Base-by-base conservation (phyloP, 2,329 filamentous ascomycete genomes). In the Curvularia verruculosa region DNA sequence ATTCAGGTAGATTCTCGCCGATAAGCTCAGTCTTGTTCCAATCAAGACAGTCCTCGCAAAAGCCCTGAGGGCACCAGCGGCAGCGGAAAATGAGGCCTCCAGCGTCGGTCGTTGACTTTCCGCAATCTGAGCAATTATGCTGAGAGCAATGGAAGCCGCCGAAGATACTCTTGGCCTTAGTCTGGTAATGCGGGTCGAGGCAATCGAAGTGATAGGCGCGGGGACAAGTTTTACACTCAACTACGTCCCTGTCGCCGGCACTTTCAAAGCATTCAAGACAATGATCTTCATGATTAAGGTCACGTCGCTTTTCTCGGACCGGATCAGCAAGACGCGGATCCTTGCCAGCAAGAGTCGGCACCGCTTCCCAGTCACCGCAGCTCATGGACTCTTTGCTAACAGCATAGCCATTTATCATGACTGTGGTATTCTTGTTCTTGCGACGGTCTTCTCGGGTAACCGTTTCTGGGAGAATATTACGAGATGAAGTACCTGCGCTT, bases 1-100 rank as follows among this genome's bases (percentile, higher is more conserved):
- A 83, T 63, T 86, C 83, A 1, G 79, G 77, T 0, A 86, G 70
- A 13, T 78, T 80, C 23, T 83, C 79, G 9, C 82, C 84, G 12
- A 87, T 66, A 0, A 87, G 78, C 3, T 76, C 74, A 0, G 80
- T 78, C 2, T 75, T 74, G 3, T 82, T 77, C 73, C 82, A 86
- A 46, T 86, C 79, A 0, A 87, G 67, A 63, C 85, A 87, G 43
- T 86, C 82, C 53, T 87, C 85, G 63, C 85, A 88, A 63, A 79
- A 86, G 0, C 81, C 84, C 2, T 73, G 72, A 26, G 82, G 79
- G 59, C 85, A 88, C 77, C 79, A 84, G 8, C 82, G 77, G 64
- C 85, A 87, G 21, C 82, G 78, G 67, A 80, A 82, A 24, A 83
- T 76, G 54, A 83, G 70, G 12, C 80, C 81, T 1, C 81, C 81